Base-by-base conservation (phyloP, 140 eudicot species). In the Flaveria floridana region DNA sequence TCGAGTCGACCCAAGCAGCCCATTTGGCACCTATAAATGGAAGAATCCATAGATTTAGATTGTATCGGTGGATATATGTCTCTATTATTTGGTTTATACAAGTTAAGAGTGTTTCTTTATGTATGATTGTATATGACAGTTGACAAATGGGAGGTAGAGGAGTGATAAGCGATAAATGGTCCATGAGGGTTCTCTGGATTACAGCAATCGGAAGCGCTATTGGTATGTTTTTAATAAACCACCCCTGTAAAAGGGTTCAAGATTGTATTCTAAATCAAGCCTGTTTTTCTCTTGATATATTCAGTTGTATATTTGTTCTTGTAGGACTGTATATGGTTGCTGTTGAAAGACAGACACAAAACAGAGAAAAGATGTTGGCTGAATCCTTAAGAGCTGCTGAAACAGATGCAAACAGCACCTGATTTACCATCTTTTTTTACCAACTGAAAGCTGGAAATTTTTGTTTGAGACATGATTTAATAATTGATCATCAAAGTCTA, bases 301-400 rank as follows among this genome's bases (percentile, higher is more conserved):
- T 65, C 39, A 21, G 12, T 74, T 14, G 16, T 16, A 61, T 68
- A 15, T 76, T 76, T 51, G 25, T 16, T 46, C 4, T 61, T 75
- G 48, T 73, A 92, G 97, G 97, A 68, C 72, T 92, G 18, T 92
- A 92, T 76, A 89, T 89, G 96, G 97, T 89, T 58, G 96, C 89
- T 44, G 92, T 87, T 44, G 97, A 92, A 73, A 89, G 97, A 66
- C 97, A 92, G 79, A 81, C 80, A 61, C 95, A 92, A 83, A 92
- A 92, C 73, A 84, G 96, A 72, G 92, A 82, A 75, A 82, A 79
- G 59, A 86, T 86, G 95, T 47, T 89, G 89, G 97, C 97, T 25
- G 96, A 85, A 84, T 51, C 89, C 13, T 37, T 88, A 76, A 78
- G 79, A 55, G 96, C 86, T 12, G 84, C 79, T 50, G 91, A 85